Evolutionary conservation across 805 yeast species (phyloP).

Genomic region (Lipomyces orientalis): DNA sequence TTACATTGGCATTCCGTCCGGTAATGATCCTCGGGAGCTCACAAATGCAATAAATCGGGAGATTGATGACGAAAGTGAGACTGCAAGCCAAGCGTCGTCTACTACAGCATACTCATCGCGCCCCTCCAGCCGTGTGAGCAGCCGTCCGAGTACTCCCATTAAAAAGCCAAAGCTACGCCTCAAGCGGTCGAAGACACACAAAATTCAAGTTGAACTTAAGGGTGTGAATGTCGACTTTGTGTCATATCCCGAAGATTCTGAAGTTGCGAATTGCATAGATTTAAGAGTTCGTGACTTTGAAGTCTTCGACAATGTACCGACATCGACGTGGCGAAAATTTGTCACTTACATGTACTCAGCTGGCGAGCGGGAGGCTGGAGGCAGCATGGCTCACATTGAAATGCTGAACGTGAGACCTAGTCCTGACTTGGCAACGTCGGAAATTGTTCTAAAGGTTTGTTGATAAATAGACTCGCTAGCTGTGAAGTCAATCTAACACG

Average conservation of each 20-base stretch:
- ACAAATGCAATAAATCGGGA: constrained; percentile 58
- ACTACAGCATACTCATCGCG: constrained; percentile 25
- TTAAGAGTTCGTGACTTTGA: constrained; percentile 61
- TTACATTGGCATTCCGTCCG: constrained; percentile 64
- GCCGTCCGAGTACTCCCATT: constrained; percentile 25
- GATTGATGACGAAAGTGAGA: constrained; percentile 49
- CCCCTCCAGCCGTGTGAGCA: constrained; percentile 15
- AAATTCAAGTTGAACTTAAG: constrained; percentile 60
- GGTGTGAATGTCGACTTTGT: constrained; percentile 59
- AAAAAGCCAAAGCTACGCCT: constrained; percentile 54
- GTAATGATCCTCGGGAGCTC: constrained; percentile 49
- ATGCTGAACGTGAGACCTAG: constrained; percentile 71
- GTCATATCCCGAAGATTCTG: constrained; percentile 50
- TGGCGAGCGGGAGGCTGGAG: constrained; percentile 72
- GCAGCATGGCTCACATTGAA: constrained; percentile 62
- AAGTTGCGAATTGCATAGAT: constrained; percentile 47
- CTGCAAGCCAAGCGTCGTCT: constrained; percentile 31
- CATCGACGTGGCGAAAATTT: constrained; percentile 91
- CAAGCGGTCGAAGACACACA: constrained; percentile 67
- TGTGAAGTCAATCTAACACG: constrained; percentile 14
- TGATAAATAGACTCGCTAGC: neutral
- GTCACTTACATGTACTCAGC: constrained; percentile 69
- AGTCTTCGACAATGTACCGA: constrained; percentile 75
- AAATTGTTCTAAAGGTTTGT: constrained; percentile 58
- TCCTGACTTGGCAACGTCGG: constrained; percentile 67